These are phyloP conservation scores for Fusarium nurragi DNA, from an alignment of 2,329 filamentous ascomycete genomes.

Conservation along the genomic window DNA sequence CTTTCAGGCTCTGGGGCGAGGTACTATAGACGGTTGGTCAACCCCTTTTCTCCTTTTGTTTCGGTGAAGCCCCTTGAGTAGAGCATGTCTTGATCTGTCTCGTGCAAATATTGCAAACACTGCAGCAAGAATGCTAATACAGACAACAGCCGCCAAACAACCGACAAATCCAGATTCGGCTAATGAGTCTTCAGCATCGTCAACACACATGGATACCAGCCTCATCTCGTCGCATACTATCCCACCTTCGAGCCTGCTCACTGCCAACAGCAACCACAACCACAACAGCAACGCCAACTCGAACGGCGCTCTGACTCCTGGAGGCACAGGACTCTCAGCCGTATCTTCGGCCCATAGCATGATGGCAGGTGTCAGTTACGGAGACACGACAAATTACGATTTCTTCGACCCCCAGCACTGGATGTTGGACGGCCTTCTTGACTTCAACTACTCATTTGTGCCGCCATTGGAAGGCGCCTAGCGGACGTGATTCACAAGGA, in stretches of 20 bases:
- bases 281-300: slow-evolving; percentile 36
- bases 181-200: slow-evolving; percentile 76
- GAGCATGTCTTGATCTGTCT: slow-evolving; percentile 41
- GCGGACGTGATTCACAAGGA: slow-evolving; percentile 3
- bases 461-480: slow-evolving; percentile 64
- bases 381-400: slow-evolving; percentile 78
- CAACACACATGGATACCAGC: slow-evolving; percentile 71
- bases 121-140: slow-evolving; percentile 34
- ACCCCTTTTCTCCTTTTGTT: slow-evolving; percentile 26
- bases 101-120: slow-evolving; percentile 28
- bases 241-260: slow-evolving; percentile 57
- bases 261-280: slow-evolving; percentile 25
- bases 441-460: slow-evolving; percentile 77
- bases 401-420: slow-evolving; percentile 94
- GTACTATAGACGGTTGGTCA: slow-evolving; percentile 74
- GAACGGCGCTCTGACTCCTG: slow-evolving; percentile 64
- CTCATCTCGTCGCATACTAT: slow-evolving; percentile 56
- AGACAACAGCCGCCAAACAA: slow-evolving; percentile 74
- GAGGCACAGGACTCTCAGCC: slow-evolving; percentile 57
- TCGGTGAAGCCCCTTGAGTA: slow-evolving; percentile 29
- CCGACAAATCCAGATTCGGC: slow-evolving; percentile 86
- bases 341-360: slow-evolving; percentile 54
- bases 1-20: slow-evolving; percentile 75
- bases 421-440: slow-evolving; percentile 87
- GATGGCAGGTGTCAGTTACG: slow-evolving; percentile 65